Conservation (phyloP, 2,329 filamentous ascomycete genomes). For the Sporothrix humicola region DNA sequence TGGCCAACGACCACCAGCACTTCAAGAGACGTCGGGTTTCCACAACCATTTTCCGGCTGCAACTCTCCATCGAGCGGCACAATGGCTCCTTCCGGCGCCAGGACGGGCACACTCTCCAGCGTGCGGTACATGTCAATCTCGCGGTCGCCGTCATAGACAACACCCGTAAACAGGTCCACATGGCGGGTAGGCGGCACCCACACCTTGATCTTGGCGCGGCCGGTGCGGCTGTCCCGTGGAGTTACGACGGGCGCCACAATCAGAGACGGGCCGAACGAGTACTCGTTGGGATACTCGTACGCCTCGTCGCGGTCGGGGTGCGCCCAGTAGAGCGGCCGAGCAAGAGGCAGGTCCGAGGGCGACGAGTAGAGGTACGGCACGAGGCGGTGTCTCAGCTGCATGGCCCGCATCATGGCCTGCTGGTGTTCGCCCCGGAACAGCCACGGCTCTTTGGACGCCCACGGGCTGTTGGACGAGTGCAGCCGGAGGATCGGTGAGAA, state of each 20-base stretch:
- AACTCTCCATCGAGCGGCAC: background rate
- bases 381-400: background rate
- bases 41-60: background rate
- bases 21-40: background rate
- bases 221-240: background rate
- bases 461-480: background rate
- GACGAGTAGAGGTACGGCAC: background rate
- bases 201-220: background rate
- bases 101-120: background rate
- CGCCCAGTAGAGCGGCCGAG: background rate
- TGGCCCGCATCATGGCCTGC: background rate
- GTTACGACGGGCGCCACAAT: background rate
- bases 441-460: conserved; percentile 6
- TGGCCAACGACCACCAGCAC: background rate
- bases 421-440: background rate
- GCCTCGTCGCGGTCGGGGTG: background rate
- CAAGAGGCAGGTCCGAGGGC: background rate
- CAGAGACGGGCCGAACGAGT: background rate
- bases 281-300: background rate
- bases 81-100: background rate
- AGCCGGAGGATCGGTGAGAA: background rate
- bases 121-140: background rate
- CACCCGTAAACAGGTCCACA: background rate
- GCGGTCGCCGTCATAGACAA: background rate
- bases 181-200: background rate